Base-by-base conservation (phyloP, 148 eudicot genomes). In the Chenopodium quinoa region DNA sequence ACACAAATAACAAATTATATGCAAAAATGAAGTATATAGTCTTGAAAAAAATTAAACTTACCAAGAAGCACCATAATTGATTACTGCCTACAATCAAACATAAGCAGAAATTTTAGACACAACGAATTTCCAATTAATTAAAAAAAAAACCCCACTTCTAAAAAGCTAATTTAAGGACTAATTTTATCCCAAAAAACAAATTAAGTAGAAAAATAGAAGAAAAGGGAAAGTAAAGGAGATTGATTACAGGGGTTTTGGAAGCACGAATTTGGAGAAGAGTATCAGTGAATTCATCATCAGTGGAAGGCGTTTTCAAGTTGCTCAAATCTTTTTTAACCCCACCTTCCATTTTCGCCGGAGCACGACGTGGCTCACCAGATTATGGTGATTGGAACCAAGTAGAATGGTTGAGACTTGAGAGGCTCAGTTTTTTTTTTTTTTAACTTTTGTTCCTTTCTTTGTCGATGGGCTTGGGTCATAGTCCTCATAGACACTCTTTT, bases 21-120 rank as follows among this genome's bases (percentile, higher is more conserved):
- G 44, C 44, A 40, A 40, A 40, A 40, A 5, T 27, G 27, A 27
- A 27, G 0, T 27, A 27, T 4, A 40, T 40, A 40, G 7, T 40
- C 44, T 40, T 40, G 44, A 5, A 40, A 40, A 11, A 10, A 27
- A 37, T 23, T 82, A 14, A 20, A 75, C 89, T 40, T 87, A 94
- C 98, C 98, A 94, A 71, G 98, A 92, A n/a, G 98, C 94, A 46
- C 98, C 98, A 78, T 92, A 94, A 56, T 90, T 94, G 85, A 94
- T 92, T 27, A 94, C 97, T 3, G 92, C 89, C 97, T 93, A 95
- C 90, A 92, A 63, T 9, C n/a, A 83, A 75, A 84, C 64, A 78
- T 19, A 73, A 77, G 27, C 67, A 37, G 6, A 71, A 40, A 71
- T 32, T 65, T 69, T 31, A 23, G 47, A 60, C 69, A 19, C 52